Evolutionary conservation across 2,329 filamentous ascomycete species (phyloP), one percentile per base, ranked within the genome.

Genomic region (Hymenoscyphus fraxineus): DNA sequence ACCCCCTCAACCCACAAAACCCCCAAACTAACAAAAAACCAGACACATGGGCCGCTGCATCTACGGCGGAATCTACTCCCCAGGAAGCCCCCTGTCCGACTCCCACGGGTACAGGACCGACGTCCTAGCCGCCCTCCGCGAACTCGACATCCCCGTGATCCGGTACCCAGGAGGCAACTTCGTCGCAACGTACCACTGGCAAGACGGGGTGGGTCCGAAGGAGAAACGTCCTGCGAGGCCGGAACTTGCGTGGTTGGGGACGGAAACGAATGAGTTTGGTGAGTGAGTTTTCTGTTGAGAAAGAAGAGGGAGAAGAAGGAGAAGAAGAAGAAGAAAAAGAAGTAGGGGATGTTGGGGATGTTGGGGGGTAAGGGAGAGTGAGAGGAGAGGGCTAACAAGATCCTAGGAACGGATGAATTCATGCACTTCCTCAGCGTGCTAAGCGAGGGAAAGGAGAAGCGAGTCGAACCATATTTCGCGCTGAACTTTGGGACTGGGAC

Each of bases 21-120:
- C 59, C 66, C 12, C 31, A 35, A 22, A 39, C 59, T 60, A 13
- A 65, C 58, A 57, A 47, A 54, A 22, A 31, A 6, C 39, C 44
- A 92, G 89, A 72, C 92, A 95, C 77, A 95, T 95, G 91, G 91
- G 91, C 72, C 86, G 91, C 67, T 95, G 91, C 80, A 93, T 95
- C 73, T 94, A 95, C 75, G 90, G 90, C 68, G 91, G 92, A 68
- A 89, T 95, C 74, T 94, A 93, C 77, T 91, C 94, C 70, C 91
- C 90, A 0, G 84, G 82, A 40, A 93, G 88, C 75, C 78, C 86
- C 2, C 82, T 93, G n/a, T 88, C 89, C 1, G 90, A 93, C 70
- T 81, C 85, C 62, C 81, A 90, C 68, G 91, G 91, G 54, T 94
- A 92, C 78, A 88, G 91, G 47, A 91, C 83, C 69, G 91, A 95